A percentile compares a stretch with the other conserved stretches of the same genome.
These are phyloP conservation scores for Lasiodiplodia theobromae DNA, from an alignment of 2,329 filamentous ascomycete genomes.

Conservation along the genomic window DNA sequence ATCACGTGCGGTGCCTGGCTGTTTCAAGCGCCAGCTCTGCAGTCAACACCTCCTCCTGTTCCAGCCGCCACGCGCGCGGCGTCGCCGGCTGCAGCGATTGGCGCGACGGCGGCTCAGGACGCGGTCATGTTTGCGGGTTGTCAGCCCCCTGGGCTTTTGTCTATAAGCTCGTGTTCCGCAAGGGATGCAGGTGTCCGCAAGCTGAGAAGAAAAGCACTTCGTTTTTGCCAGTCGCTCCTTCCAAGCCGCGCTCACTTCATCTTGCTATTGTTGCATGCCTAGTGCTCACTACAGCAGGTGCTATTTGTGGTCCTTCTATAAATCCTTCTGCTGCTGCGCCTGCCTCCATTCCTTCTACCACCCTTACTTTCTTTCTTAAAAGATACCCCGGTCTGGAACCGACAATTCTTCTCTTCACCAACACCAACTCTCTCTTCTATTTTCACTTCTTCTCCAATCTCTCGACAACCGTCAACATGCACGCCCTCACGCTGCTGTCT, in stretches of 20 bases:
- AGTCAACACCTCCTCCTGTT: slow-evolving; percentile 24
- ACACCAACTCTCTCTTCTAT: background rate
- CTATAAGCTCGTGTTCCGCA: slow-evolving; percentile 15
- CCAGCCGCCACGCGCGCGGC: slow-evolving; percentile 8
- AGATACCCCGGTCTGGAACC: slow-evolving; percentile 26
- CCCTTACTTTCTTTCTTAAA: slow-evolving; percentile 13
- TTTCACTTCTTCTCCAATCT: background rate
- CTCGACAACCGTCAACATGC: slow-evolving; percentile 2
- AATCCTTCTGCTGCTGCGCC: background rate
- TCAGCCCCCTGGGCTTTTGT: background rate
- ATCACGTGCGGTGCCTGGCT: slow-evolving; percentile 20
- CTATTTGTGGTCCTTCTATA: slow-evolving; percentile 11
- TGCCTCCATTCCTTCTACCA: background rate
- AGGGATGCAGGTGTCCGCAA: background rate
- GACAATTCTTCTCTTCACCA: background rate
- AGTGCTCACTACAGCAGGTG: slow-evolving; percentile 18
- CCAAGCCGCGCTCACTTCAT: slow-evolving; percentile 15
- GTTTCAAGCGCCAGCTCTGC: slow-evolving; percentile 3
- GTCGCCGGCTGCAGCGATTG: slow-evolving; percentile 9
- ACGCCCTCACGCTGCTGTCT: slow-evolving; percentile 2
- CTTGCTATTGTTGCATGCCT: slow-evolving; percentile 3
- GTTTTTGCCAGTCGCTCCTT: slow-evolving; percentile 12
- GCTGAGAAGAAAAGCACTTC: slow-evolving; percentile 9
- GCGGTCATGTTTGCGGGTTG: background rate
- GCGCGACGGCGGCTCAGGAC: background rate